phyloP scores from a whole-genome alignment of 1,284 basidiomycete genomes.

The Cryptococcus neoformans region DNA sequence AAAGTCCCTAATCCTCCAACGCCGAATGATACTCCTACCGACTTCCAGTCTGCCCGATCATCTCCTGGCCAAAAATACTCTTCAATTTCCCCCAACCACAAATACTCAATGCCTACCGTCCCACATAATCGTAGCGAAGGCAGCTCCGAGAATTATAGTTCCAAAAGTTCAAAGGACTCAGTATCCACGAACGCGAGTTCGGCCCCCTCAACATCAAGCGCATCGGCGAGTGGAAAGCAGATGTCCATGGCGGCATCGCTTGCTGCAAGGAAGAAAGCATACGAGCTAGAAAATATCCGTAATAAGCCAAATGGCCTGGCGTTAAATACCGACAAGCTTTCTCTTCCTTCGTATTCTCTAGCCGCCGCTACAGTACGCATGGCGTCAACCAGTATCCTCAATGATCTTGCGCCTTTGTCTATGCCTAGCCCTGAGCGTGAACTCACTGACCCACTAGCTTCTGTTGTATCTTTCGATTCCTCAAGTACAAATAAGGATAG shows the following conservation, averaged over 20 bases:
- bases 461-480: slow-evolving; percentile 53
- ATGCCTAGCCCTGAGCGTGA: slow-evolving; percentile 84
- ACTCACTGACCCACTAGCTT: slow-evolving; percentile 72
- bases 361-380: slow-evolving; percentile 79
- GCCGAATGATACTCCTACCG: slow-evolving; percentile 10
- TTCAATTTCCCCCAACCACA: background rate
- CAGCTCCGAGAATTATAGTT: slow-evolving; percentile 11
- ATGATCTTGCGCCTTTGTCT: slow-evolving; percentile 59
- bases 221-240: slow-evolving; percentile 3
- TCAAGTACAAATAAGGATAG: slow-evolving; percentile 15
- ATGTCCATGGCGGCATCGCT: slow-evolving; percentile 19
- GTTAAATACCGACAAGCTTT: slow-evolving; percentile 23
- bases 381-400: slow-evolving; percentile 53
- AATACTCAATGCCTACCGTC: background rate
- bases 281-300: slow-evolving; percentile 24
- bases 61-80: slow-evolving; percentile 23
- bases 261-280: slow-evolving; percentile 19
- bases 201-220: slow-evolving; percentile 16
- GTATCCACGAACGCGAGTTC: slow-evolving; percentile 19
- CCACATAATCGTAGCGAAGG: background rate
- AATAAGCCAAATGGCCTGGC: background rate
- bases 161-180: slow-evolving; percentile 13
- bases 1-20: slow-evolving; percentile 64
- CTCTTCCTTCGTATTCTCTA: slow-evolving; percentile 44
- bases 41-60: slow-evolving; percentile 20